A percentile compares a stretch with the other conserved stretches of the same genome.
phyloP scores from a whole-genome alignment of 2,329 filamentous ascomycete genomes.

The Magnaporthiopsis poae region DNA sequence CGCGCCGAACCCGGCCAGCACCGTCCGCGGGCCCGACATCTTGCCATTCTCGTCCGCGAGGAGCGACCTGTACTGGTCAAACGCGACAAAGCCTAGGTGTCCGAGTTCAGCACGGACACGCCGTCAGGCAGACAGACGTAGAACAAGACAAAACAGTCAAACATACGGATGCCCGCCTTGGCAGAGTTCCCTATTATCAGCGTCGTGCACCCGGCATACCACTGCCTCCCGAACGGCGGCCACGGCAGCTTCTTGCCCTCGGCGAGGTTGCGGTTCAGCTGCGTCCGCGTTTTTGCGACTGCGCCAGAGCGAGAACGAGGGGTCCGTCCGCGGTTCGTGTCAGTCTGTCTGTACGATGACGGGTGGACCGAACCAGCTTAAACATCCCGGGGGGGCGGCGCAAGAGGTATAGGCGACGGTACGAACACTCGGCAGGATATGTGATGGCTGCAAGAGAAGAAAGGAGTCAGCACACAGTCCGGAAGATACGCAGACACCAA shows the following conservation, averaged over 20 bases:
- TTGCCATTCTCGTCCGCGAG: slow-evolving; percentile 77
- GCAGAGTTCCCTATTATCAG: slow-evolving; percentile 92
- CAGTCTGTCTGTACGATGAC: slow-evolving; percentile 6
- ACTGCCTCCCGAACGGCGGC: slow-evolving; percentile 85
- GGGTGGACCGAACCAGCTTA: too few species aligned
- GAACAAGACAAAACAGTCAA: neutral
- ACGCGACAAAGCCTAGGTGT: slow-evolving; percentile 71
- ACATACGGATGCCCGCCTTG: slow-evolving; percentile 86
- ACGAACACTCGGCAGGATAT: slow-evolving; percentile 82
- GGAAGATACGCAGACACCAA: too few species aligned
- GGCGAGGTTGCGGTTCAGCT: slow-evolving; percentile 77
- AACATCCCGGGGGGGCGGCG: too few species aligned
- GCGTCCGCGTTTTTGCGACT: slow-evolving; percentile 91
- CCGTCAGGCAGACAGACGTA: too few species aligned
- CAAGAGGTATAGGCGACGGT: too few species aligned
- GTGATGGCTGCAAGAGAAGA: slow-evolving; percentile 53
- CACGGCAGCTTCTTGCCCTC: slow-evolving; percentile 82
- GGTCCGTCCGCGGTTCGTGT: slow-evolving; percentile 7
- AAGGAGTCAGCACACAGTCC: neutral
- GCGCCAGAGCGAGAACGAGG: slow-evolving; percentile 11
- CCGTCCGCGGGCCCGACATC: slow-evolving; percentile 79
- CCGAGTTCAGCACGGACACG: too few species aligned
- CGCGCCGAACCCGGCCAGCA: slow-evolving; percentile 86
- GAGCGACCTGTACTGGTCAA: slow-evolving; percentile 82
- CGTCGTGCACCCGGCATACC: slow-evolving; percentile 97